Percentiles rank a stretch among this genome's conserved stretches.
phyloP scores from a whole-genome alignment of 768 basidiomycete species.

The Leccinum longicurvipes region DNA sequence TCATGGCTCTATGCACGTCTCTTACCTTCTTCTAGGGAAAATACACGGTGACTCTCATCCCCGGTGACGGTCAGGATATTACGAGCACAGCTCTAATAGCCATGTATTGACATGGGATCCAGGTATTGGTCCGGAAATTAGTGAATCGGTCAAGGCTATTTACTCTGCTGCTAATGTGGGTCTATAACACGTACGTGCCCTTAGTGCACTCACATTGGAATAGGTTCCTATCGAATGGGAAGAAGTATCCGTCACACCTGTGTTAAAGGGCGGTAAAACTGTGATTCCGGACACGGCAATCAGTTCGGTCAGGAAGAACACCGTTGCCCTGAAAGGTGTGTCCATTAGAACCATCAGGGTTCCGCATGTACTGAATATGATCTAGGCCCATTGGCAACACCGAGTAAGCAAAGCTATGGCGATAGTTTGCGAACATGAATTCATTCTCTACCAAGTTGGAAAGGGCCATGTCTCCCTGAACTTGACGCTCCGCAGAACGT shows the following conservation, averaged over 20 bases:
- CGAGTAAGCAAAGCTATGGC: constrained; percentile 58
- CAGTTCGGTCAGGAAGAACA: constrained; percentile 90
- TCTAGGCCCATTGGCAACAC: constrained; percentile 91
- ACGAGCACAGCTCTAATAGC: constrained; percentile 3
- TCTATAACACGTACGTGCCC: constrained; percentile 5
- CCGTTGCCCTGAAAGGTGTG: constrained; percentile 93
- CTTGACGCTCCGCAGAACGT: constrained; percentile 93
- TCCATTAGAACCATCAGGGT: not conserved
- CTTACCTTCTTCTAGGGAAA: constrained; percentile 63
- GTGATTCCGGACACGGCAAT: constrained; percentile 94
- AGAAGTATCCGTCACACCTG: constrained; percentile 94
- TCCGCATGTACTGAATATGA: constrained; percentile 8
- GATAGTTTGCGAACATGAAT: constrained; percentile 3
- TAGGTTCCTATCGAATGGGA: constrained; percentile 99
- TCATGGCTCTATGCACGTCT: not conserved
- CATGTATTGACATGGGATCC: constrained; percentile 15
- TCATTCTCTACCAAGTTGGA: constrained; percentile 61
- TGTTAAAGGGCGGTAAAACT: constrained; percentile 93
- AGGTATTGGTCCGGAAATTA: constrained; percentile 99
- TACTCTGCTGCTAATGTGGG: constrained; percentile 82
- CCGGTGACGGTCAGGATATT: constrained; percentile 76
- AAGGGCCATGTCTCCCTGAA: constrained; percentile 99
- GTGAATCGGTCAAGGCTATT: constrained; percentile 92
- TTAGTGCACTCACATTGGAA: constrained; percentile 10
- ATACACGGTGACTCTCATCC: constrained; percentile 94